phyloP scores from a whole-genome alignment of 495 filamentous ascomycete genomes.

The Viridothelium virens region DNA sequence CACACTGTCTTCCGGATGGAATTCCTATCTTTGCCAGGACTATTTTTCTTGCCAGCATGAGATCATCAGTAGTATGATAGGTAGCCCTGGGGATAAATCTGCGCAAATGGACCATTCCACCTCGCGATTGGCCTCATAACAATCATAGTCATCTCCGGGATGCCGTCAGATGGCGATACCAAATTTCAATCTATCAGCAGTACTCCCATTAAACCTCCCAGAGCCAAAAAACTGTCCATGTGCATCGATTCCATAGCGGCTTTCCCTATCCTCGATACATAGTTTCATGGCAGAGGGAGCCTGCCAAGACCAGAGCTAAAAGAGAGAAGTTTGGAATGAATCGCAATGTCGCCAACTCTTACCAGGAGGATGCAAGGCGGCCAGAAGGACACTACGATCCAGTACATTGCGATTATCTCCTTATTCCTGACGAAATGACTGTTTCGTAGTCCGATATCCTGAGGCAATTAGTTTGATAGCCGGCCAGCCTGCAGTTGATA shows the following conservation, averaged over 20 bases:
- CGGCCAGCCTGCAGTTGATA: conserved; percentile 31
- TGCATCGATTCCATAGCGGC: conserved; percentile 34
- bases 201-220: not conserved
- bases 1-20: conserved; percentile 32
- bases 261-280: conserved; percentile 32
- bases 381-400: conserved; percentile 37
- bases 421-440: conserved; percentile 35
- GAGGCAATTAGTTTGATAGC: conserved; percentile 27
- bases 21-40: conserved; percentile 26
- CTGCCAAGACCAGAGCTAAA: conserved; percentile 34
- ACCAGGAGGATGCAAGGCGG: conserved; percentile 32
- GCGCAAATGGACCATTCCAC: conserved; percentile 41
- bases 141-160: conserved; percentile 38
- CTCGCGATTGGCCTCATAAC: conserved; percentile 28
- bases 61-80: conserved; percentile 28
- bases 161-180: conserved; percentile 27
- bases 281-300: conserved; percentile 35
- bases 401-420: conserved; percentile 31
- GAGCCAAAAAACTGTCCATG: not conserved
- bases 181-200: not conserved
- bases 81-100: conserved; percentile 29
- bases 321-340: conserved; percentile 15
- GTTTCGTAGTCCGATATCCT: conserved; percentile 31
- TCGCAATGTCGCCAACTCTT: conserved; percentile 14
- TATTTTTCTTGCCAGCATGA: conserved; percentile 22